Conservation (phyloP, 805 yeast species). For the Wickerhamomyces alni region DNA sequence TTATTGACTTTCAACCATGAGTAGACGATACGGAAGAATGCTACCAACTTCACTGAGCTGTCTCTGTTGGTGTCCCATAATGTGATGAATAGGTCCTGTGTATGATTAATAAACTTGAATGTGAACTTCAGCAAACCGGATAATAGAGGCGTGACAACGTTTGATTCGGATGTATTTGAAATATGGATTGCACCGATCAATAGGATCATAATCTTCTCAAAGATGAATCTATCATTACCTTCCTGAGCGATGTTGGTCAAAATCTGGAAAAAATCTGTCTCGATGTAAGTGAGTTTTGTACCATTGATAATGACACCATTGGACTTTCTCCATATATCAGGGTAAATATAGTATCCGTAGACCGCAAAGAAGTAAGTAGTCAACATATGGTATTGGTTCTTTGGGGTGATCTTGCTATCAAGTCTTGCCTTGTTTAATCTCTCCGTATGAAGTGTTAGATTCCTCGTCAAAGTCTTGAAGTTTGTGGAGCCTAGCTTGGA, state of each 20-base stretch:
- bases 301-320: slow-evolving; percentile 25
- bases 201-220: slow-evolving; percentile 30
- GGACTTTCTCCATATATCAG: slow-evolving; percentile 31
- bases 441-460: slow-evolving; percentile 25
- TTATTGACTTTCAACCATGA: slow-evolving; percentile 54
- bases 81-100: slow-evolving; percentile 28
- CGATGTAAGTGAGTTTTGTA: slow-evolving; percentile 23
- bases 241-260: slow-evolving; percentile 14
- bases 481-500: slow-evolving; percentile 33
- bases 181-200: slow-evolving; percentile 33
- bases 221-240: slow-evolving; percentile 8
- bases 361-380: slow-evolving; percentile 28
- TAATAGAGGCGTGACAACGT: slow-evolving; percentile 3
- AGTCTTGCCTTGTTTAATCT: slow-evolving; percentile 21
- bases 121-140: slow-evolving; percentile 31
- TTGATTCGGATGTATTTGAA: slow-evolving; percentile 3
- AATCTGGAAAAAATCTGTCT: slow-evolving; percentile 26
- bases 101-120: slow-evolving; percentile 32
- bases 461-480: slow-evolving; percentile 27
- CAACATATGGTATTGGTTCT: slow-evolving; percentile 14
- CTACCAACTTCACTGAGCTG: slow-evolving; percentile 24
- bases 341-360: slow-evolving; percentile 37
- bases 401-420: slow-evolving; percentile 4
- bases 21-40: slow-evolving; percentile 41
- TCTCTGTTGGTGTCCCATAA: slow-evolving; percentile 21